phyloP scores from a whole-genome alignment of 2,329 filamentous ascomycete genomes.

The Myriangium duriaei region DNA sequence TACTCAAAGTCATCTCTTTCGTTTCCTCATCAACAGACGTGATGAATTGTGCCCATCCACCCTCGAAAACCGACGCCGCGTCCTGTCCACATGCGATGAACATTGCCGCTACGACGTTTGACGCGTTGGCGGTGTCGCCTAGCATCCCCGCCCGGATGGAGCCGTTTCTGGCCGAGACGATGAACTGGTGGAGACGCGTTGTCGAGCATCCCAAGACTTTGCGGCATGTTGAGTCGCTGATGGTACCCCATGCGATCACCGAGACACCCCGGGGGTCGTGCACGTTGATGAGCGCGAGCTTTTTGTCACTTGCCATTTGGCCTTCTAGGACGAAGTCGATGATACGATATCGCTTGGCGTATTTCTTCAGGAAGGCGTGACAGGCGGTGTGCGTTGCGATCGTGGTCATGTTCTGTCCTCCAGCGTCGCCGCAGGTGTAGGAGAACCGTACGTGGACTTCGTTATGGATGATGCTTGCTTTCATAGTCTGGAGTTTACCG shows the following conservation, averaged over 20 bases:
- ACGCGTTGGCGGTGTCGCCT: conserved; percentile 4
- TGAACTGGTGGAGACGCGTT: conserved; percentile 1
- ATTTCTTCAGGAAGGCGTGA: conserved; percentile 12
- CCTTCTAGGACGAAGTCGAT: conserved; percentile 15
- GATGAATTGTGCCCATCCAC: conserved; percentile 4
- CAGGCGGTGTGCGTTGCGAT: conserved; percentile 20
- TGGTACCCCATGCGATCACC: conserved; percentile 17
- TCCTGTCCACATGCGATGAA: conserved; percentile 9
- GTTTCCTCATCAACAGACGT: conserved; percentile 1
- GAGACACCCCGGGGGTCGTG: conserved; percentile 16
- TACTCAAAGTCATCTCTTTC: conserved; percentile 14
- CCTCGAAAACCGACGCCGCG: conserved; percentile 3
- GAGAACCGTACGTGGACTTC: conserved; percentile 6
- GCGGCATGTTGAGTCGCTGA: not conserved
- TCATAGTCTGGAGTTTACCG: conserved; percentile 1
- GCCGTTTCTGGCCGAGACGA: not conserved
- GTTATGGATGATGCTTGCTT: conserved; percentile 2
- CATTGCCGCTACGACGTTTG: conserved; percentile 7
- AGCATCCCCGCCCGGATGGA: conserved; percentile 5
- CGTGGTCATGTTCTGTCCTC: conserved; percentile 23
- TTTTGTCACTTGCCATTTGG: conserved; percentile 19
- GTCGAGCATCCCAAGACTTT: conserved; percentile 1
- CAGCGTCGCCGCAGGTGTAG: conserved; percentile 17
- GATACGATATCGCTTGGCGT: conserved; percentile 10
- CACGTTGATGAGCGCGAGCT: conserved; percentile 17